phyloP scores from a whole-genome alignment of 2,329 filamentous ascomycete species.

The Parascedosporium putredinis region DNA sequence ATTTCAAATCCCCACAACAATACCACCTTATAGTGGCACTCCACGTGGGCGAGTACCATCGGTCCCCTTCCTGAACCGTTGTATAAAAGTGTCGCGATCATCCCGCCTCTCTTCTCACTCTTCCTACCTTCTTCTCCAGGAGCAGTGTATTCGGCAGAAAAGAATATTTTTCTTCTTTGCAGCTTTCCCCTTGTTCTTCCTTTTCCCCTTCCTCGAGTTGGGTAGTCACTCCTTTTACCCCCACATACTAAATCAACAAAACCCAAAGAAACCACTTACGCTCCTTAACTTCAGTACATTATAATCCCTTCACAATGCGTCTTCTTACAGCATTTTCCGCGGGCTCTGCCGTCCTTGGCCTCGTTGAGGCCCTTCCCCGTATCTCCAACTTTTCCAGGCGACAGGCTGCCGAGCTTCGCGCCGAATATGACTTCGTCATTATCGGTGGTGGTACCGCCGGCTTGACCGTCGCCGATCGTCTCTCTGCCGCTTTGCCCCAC shows the following conservation, averaged over 20 bases:
- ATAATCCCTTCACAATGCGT: constrained; percentile 12
- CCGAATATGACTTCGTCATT: constrained; percentile 21
- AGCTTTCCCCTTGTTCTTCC: background rate
- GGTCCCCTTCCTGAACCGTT: background rate
- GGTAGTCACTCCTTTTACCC: constrained; percentile 11
- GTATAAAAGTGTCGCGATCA: constrained; percentile 6
- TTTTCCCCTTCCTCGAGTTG: constrained; percentile 8
- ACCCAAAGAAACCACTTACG: too few relatives aligned
- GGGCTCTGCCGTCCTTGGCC: constrained; percentile 12
- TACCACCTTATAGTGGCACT: too few relatives aligned
- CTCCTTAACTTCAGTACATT: constrained; percentile 1
- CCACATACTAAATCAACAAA: too few relatives aligned
- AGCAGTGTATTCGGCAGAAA: constrained; percentile 3
- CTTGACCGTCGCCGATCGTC: constrained; percentile 22
- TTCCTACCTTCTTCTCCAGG: constrained; percentile 7
- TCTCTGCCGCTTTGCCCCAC: constrained; percentile 19
- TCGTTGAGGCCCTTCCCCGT: constrained; percentile 13
- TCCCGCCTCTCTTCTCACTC: constrained; percentile 4
- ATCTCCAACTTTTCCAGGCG: constrained; percentile 13
- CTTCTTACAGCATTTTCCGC: constrained; percentile 12
- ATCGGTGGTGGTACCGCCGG: constrained; percentile 23
- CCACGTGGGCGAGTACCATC: constrained; percentile 7
- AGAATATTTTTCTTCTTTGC: background rate
- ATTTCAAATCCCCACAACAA: background rate
- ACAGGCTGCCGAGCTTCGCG: constrained; percentile 17